phyloP scores from a whole-genome alignment of 2,329 filamentous ascomycete genomes.

The Lachnum nothofagi region DNA sequence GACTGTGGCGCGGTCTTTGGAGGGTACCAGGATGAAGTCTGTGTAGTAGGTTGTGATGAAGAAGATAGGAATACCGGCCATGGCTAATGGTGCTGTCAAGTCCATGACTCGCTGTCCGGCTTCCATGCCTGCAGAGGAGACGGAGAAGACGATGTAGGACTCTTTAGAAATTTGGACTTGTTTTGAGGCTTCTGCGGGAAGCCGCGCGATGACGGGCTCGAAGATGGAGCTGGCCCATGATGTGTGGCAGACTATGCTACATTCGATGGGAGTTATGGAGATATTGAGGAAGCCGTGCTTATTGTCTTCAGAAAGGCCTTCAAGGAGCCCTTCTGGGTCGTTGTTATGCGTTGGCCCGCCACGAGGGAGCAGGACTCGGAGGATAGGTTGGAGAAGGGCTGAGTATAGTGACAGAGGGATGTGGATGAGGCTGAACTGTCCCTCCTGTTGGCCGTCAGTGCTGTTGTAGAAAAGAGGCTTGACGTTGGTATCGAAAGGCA shows the following conservation, averaged over 20 bases:
- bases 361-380: constrained; percentile 75
- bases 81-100: constrained; percentile 80
- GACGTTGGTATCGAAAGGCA: constrained; percentile 13
- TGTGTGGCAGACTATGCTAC: constrained; percentile 82
- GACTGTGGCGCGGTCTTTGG: constrained; percentile 67
- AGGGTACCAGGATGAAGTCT: constrained; percentile 89
- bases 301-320: constrained; percentile 46
- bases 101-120: constrained; percentile 88
- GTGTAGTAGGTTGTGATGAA: constrained; percentile 98
- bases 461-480: constrained; percentile 16
- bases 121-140: constrained; percentile 84
- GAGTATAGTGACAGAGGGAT: constrained; percentile 77
- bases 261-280: constrained; percentile 86
- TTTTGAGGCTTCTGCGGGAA: constrained; percentile 50
- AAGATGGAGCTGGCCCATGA: constrained; percentile 72
- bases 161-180: constrained; percentile 72
- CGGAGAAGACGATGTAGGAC: constrained; percentile 81
- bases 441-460: constrained; percentile 57
- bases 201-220: constrained; percentile 59
- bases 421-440: constrained; percentile 81
- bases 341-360: constrained; percentile 32
- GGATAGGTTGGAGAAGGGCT: constrained; percentile 76
- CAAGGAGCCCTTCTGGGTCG: constrained; percentile 34
- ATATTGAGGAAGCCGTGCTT: constrained; percentile 86
- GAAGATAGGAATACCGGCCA: constrained; percentile 93